Conservation (phyloP, 306 rosid genomes). For the Lotus japonicus region DNA sequence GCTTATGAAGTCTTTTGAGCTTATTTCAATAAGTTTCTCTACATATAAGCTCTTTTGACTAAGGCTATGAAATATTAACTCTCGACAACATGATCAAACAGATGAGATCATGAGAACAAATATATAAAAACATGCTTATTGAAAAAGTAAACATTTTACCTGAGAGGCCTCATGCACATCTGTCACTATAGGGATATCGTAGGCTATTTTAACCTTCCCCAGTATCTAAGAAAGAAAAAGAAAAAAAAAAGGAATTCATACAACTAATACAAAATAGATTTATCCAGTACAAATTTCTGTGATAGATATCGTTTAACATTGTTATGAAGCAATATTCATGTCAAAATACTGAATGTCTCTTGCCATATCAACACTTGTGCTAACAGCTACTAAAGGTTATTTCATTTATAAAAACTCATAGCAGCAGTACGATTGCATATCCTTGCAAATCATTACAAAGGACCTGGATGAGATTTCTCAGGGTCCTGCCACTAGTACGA, state of each 20-base stretch:
- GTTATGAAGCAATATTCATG: background rate
- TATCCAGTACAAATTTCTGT: background rate
- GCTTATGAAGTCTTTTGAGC: too few relatives aligned
- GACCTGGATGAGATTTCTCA: conserved; percentile 7
- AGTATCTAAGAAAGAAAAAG: conserved; percentile 55
- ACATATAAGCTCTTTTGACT: too few relatives aligned
- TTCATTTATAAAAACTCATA: background rate
- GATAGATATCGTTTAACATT: background rate
- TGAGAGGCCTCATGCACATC: conserved; percentile 79
- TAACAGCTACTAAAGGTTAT: background rate
- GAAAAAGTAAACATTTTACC: conserved; percentile 36
- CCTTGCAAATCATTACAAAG: background rate
- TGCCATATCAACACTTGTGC: background rate
- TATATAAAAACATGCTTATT: background rate
- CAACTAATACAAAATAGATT: background rate
- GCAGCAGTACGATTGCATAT: background rate
- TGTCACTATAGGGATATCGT: conserved; percentile 81
- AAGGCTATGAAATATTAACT: conserved; percentile 11
- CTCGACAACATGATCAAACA: background rate
- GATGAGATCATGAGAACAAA: background rate
- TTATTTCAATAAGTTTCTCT: too few relatives aligned
- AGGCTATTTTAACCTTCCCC: conserved; percentile 86
- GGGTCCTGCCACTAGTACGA: background rate
- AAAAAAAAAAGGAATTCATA: background rate
- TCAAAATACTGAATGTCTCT: background rate